Base-by-base conservation (phyloP, 2,329 filamentous ascomycete genomes). In the Sporothrix brunneoviolacea region DNA sequence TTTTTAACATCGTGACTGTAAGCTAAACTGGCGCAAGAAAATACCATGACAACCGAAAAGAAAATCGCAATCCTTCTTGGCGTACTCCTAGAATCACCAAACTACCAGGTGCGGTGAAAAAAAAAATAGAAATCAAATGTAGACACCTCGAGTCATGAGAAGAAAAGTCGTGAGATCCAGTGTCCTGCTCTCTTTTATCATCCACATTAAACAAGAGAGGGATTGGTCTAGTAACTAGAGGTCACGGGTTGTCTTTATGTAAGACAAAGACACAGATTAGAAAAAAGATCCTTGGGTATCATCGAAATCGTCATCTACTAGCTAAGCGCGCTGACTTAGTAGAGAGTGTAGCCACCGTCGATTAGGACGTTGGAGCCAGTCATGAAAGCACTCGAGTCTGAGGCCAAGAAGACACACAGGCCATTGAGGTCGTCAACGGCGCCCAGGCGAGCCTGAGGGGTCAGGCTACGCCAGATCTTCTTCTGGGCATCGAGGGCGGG, bases 401-500 rank as follows among this genome's bases (percentile, higher is more conserved):
- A 85, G 21, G 84, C 84, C 24, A 91, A 75, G 74, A 86, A 88
- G 58, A 90, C 80, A 57, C 83, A 86, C 35, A 88, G 76, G 52
- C 84, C 84, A 69, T 90, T 90, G 57, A 91, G 76, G 66, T 90
- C 86, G 58, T 88, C 82, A 36, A 88, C 83, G 40, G 73, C 74
- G 49, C 86, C 86, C 15, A 90, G 76, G 39, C 86, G 80, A 65
- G 78, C 77, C 75, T 88, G 84, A 9, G 86, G 86, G 8, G 86
- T 90, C 55, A 86, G 65, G 33, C 77, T 79, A 60, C 80, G 80
- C 86, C 86, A 90, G 67, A 88, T 86, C 70, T 83, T 84, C 81
- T 89, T 89, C 75, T 89, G 84, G 42, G 83, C 84, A 57, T 90
- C 85, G 18, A 90, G 80, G 35, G 83, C 83, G 19, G 85, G 84